phyloP scores from a whole-genome alignment of 768 basidiomycete genomes.

The Phlebiopsis gigantea region DNA sequence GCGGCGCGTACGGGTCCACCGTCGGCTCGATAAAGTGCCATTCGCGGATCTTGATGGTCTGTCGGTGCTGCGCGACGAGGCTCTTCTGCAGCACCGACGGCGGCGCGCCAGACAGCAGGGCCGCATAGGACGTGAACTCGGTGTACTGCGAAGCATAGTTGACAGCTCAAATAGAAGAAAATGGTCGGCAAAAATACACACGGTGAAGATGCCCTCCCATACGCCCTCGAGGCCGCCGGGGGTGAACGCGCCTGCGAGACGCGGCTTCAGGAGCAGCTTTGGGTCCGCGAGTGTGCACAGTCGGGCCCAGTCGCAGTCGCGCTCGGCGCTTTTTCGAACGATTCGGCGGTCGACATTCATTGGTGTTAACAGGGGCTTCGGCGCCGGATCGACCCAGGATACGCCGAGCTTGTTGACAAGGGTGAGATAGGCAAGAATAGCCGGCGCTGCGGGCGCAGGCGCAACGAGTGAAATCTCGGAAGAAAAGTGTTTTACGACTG shows the following conservation, averaged over 20 bases:
- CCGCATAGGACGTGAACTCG: constrained; percentile 81
- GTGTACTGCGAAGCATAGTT: constrained; percentile 47
- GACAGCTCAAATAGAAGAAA: background rate
- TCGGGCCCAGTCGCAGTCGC: constrained; percentile 66
- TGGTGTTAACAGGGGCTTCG: constrained; percentile 22
- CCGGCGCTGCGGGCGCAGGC: constrained; percentile 63
- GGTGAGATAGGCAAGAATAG: constrained; percentile 65
- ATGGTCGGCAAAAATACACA: constrained; percentile 28
- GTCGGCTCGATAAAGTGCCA: constrained; percentile 45
- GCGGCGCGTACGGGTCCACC: constrained; percentile 26
- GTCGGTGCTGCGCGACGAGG: constrained; percentile 75
- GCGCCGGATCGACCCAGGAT: constrained; percentile 18
- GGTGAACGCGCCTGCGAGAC: constrained; percentile 42
- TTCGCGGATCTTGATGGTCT: constrained; percentile 86
- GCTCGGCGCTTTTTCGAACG: constrained; percentile 40
- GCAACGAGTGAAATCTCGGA: constrained; percentile 39
- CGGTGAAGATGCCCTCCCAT: constrained; percentile 79
- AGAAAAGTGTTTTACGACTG: constrained; percentile 17
- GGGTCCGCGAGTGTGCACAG: constrained; percentile 17
- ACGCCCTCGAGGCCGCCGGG: constrained; percentile 70
- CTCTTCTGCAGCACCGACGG: constrained; percentile 67
- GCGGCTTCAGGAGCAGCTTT: constrained; percentile 36
- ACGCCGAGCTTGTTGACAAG: constrained; percentile 32
- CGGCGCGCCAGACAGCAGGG: constrained; percentile 62
- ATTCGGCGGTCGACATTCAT: constrained; percentile 11